A percentile compares a stretch with the other conserved stretches of the same genome.
These are phyloP conservation scores for Penicillium brasilianum DNA, from an alignment of 2,329 filamentous ascomycete species.

Conservation along the genomic window DNA sequence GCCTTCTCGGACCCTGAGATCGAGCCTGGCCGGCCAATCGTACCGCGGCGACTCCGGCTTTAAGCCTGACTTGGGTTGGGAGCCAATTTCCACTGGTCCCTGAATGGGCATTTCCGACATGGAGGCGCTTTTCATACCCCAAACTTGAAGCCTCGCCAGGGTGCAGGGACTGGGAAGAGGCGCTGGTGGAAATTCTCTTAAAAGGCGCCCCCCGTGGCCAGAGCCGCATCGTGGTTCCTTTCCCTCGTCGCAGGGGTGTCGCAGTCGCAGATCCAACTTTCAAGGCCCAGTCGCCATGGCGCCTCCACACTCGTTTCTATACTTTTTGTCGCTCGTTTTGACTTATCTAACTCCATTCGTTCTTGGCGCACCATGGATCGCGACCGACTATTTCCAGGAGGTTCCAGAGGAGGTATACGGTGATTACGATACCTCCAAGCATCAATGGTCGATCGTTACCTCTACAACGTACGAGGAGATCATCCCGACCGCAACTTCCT, in stretches of 20 bases:
- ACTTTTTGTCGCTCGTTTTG: conserved; percentile 29
- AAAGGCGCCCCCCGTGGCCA: not conserved
- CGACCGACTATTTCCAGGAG: conserved; percentile 35
- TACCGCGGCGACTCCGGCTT: not conserved
- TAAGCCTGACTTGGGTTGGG: not conserved
- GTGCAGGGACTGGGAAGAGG: not conserved
- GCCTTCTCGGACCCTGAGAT: conserved; percentile 4
- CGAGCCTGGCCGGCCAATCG: not conserved
- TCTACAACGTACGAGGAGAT: conserved; percentile 29
- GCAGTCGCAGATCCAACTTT: not conserved
- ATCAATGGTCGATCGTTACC: conserved; percentile 6
- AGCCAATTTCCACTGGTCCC: conserved; percentile 1
- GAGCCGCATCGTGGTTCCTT: not conserved
- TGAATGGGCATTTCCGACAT: not conserved
- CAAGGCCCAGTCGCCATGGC: conserved; percentile 26
- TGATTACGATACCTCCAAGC: conserved; percentile 14
- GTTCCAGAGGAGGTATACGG: conserved; percentile 16
- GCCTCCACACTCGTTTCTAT: conserved; percentile 32
- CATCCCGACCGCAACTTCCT: conserved; percentile 28
- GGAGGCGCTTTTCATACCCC: conserved; percentile 5
- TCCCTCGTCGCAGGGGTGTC: not conserved
- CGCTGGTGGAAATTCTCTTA: not conserved
- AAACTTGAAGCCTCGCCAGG: not conserved
- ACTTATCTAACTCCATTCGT: conserved; percentile 23
- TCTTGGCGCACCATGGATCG: conserved; percentile 38